These are phyloP conservation scores for Pseudoneurospora amorphoporcata DNA, from an alignment of 495 filamentous ascomycete genomes.

Conservation along the genomic window DNA sequence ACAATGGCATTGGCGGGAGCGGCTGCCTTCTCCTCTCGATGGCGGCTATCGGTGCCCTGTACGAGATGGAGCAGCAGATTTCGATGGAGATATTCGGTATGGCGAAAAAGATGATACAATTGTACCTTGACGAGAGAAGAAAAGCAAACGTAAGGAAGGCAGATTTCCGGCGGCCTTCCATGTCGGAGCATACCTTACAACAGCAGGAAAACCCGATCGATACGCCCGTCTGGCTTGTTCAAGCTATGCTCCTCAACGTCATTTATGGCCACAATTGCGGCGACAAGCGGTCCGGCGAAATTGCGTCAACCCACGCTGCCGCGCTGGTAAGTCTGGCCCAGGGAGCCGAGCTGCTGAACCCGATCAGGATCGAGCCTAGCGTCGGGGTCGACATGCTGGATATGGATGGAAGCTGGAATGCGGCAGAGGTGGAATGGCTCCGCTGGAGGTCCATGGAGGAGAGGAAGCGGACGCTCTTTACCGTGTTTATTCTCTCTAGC, in stretches of 20 bases:
- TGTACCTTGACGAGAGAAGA: conserved; percentile 86
- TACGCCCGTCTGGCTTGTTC: conserved; percentile 94
- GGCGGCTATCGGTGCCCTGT: conserved; percentile 92
- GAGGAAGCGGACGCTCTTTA: conserved; percentile 86
- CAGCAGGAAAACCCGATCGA: conserved; percentile 58
- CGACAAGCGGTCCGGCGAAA: conserved; percentile 81
- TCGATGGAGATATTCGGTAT: conserved; percentile 86
- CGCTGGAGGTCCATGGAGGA: conserved; percentile 85
- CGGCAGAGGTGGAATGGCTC: conserved; percentile 65
- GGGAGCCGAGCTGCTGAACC: conserved; percentile 64
- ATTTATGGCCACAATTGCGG: conserved; percentile 94
- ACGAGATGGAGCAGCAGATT: conserved; percentile 69
- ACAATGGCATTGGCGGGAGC: conserved; percentile 63
- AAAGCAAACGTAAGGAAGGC: conserved; percentile 81
- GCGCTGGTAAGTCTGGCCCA: conserved; percentile 85
- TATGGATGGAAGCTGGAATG: conserved; percentile 38
- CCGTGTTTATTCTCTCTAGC: conserved; percentile 84
- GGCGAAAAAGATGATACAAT: conserved; percentile 88
- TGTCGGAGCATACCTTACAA: conserved; percentile 36
- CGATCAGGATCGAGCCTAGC: conserved; percentile 33
- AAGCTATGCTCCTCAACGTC: conserved; percentile 94
- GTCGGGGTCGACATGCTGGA: conserved; percentile 35
- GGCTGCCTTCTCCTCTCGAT: conserved; percentile 91
- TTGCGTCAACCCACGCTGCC: conserved; percentile 83
- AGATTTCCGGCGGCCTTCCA: conserved; percentile 50